phyloP scores from a whole-genome alignment of 2,329 filamentous ascomycete species.

The Hypoxylon sp. region DNA sequence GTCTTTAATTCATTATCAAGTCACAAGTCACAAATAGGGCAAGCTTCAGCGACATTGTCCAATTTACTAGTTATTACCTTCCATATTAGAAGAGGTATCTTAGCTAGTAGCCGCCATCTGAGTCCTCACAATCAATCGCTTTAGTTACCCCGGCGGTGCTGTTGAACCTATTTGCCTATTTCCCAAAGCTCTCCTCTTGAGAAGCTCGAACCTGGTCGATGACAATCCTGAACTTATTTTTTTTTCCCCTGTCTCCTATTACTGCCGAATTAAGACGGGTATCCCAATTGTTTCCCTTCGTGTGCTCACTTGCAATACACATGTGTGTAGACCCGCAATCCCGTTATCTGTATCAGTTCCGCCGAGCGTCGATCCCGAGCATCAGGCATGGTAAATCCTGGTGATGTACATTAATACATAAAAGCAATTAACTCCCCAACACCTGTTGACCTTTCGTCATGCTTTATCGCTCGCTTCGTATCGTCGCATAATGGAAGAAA shows the following conservation, averaged over 20 bases:
- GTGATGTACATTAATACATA: constrained; percentile 22
- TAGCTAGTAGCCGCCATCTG: constrained; percentile 10
- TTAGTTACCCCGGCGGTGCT: constrained; percentile 6
- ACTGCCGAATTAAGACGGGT: constrained; percentile 27
- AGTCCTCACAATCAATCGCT: constrained; percentile 12
- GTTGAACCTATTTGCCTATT: constrained; percentile 12
- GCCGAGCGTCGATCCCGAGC: constrained; percentile 33
- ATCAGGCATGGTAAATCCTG: constrained; percentile 26
- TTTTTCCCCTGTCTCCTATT: constrained; percentile 29
- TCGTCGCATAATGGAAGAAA: constrained; percentile 19
- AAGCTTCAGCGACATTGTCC: constrained; percentile 10
- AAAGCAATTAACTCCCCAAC: constrained; percentile 33
- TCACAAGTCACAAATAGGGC: constrained; percentile 18
- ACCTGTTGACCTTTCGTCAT: constrained; percentile 45
- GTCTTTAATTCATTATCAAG: background rate
- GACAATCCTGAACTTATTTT: constrained; percentile 7
- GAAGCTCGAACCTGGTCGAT: constrained; percentile 19
- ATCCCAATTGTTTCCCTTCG: constrained; percentile 32
- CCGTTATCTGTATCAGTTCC: constrained; percentile 34
- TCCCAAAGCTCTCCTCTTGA: constrained; percentile 1
- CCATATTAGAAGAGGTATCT: constrained; percentile 3
- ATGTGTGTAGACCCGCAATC: constrained; percentile 21
- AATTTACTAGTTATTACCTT: constrained; percentile 8
- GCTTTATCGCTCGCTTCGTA: constrained; percentile 38
- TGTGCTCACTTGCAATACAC: constrained; percentile 28